phyloP scores from a whole-genome alignment of 2,329 filamentous ascomycete species.

The Penicillium thymicola region DNA sequence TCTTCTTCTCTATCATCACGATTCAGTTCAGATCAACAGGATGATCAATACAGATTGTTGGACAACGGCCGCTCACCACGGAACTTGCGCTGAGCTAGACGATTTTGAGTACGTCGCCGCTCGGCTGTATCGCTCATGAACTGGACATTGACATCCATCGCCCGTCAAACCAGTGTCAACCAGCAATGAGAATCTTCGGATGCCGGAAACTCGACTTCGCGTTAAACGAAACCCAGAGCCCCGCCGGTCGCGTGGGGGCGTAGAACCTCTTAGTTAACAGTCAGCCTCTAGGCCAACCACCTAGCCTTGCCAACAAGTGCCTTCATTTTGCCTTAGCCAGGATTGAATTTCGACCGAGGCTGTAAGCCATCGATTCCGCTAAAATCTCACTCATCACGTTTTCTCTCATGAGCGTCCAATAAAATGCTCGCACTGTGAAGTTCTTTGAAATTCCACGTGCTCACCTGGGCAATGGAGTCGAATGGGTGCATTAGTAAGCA shows the following conservation, averaged over 20 bases:
- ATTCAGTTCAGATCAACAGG: background rate
- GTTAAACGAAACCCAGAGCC: background rate
- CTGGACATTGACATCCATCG: background rate
- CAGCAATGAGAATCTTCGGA: background rate
- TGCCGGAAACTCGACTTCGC: background rate
- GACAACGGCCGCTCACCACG: background rate
- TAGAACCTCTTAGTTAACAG: background rate
- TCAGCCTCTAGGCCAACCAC: too few species aligned
- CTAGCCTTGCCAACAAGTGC: background rate
- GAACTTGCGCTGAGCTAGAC: background rate
- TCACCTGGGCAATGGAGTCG: too few species aligned
- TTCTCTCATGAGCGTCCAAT: background rate
- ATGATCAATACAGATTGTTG: too few species aligned
- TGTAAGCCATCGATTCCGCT: too few species aligned
- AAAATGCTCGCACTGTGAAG: background rate
- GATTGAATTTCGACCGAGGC: background rate
- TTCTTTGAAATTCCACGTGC: background rate
- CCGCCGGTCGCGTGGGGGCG: background rate
- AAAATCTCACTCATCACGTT: too few species aligned
- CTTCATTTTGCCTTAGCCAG: background rate
- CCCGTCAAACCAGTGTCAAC: background rate
- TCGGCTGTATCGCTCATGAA: background rate
- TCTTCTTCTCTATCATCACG: background rate
- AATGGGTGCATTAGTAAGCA: background rate
- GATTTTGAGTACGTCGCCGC: background rate